These are phyloP conservation scores for Daedaleopsis nitida DNA, from an alignment of 768 basidiomycete genomes.

Conservation along the genomic window DNA sequence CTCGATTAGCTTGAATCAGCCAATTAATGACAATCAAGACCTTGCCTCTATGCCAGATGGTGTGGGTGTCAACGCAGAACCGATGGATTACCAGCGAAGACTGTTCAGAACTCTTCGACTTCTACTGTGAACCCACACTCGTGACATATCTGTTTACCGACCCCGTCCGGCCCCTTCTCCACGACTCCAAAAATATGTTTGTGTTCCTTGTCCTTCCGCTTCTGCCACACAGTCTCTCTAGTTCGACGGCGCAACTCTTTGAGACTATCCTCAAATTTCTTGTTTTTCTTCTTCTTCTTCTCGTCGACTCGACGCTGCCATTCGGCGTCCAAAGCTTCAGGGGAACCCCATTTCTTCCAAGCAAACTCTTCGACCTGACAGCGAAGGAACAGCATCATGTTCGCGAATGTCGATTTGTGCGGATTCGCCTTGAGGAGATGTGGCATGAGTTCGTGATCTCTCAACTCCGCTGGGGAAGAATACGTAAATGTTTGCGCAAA, in stretches of 20 bases:
- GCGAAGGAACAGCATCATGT: constrained; percentile 98
- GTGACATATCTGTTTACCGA: constrained; percentile 75
- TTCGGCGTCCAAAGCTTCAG: constrained; percentile 88
- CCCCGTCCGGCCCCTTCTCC: constrained; percentile 54
- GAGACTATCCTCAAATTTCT: constrained; percentile 92
- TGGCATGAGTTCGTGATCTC: constrained; percentile 89
- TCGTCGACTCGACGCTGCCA: constrained; percentile 77
- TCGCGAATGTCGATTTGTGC: constrained; percentile 92
- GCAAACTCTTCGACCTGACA: constrained; percentile 96
- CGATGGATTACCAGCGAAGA: not conserved
- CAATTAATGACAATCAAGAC: too few relatives aligned
- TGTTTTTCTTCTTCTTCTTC: constrained; percentile 89
- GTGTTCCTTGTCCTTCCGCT: constrained; percentile 85
- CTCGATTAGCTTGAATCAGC: too few relatives aligned
- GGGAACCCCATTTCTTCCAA: constrained; percentile 97
- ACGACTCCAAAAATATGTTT: constrained; percentile 76
- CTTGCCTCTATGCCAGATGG: too few relatives aligned
- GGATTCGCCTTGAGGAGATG: constrained; percentile 95
- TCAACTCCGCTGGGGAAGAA: constrained; percentile 71
- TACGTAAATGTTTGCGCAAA: not conserved
- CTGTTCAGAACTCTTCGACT: constrained; percentile 70
- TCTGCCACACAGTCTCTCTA: constrained; percentile 88
- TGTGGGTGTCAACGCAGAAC: too few relatives aligned
- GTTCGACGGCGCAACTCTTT: constrained; percentile 83
- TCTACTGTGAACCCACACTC: constrained; percentile 92